These are phyloP conservation scores for Triticum dicoccoides DNA, from an alignment of 176 grass and related monocot genomes.

Conservation along the genomic window DNA sequence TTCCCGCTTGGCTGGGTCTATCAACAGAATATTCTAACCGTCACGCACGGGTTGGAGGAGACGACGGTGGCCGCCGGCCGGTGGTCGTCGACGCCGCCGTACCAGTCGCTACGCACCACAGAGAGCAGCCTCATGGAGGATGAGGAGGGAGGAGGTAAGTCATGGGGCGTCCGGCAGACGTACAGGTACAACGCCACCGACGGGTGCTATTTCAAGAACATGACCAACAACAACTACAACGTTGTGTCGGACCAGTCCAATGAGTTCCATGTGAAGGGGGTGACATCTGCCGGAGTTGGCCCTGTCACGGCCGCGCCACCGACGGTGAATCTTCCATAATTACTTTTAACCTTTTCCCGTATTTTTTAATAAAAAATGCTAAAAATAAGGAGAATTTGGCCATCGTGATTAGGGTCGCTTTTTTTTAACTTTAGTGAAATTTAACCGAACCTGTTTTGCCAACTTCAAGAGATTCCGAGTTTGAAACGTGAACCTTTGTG, in stretches of 20 bases:
- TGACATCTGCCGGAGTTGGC: constrained; percentile 14
- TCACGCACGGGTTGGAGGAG: constrained; percentile 43
- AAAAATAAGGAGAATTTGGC: too few species aligned
- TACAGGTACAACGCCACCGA: constrained; percentile 68
- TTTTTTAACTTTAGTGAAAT: too few species aligned
- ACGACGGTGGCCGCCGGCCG: constrained; percentile 15
- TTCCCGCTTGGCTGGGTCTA: constrained; percentile 53
- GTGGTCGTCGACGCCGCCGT: background rate
- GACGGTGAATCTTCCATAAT: background rate
- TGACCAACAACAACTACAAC: constrained; percentile 50
- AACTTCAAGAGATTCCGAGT: too few species aligned
- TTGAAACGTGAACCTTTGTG: too few species aligned
- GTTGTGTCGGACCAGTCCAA: constrained; percentile 45
- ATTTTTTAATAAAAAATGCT: too few species aligned
- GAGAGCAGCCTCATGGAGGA: constrained; percentile 53
- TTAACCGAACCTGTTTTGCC: too few species aligned
- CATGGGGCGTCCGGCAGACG: constrained; percentile 55
- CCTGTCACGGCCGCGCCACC: background rate
- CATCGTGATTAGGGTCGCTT: too few species aligned
- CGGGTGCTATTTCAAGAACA: constrained; percentile 57
- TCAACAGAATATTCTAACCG: too few species aligned
- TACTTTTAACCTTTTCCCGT: too few species aligned
- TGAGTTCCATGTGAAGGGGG: constrained; percentile 3
- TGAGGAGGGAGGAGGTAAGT: background rate
- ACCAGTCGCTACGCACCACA: constrained; percentile 46